Base-by-base conservation (phyloP, 192 early-diverging fungal species). In the Podochytrium sp. region DNA sequence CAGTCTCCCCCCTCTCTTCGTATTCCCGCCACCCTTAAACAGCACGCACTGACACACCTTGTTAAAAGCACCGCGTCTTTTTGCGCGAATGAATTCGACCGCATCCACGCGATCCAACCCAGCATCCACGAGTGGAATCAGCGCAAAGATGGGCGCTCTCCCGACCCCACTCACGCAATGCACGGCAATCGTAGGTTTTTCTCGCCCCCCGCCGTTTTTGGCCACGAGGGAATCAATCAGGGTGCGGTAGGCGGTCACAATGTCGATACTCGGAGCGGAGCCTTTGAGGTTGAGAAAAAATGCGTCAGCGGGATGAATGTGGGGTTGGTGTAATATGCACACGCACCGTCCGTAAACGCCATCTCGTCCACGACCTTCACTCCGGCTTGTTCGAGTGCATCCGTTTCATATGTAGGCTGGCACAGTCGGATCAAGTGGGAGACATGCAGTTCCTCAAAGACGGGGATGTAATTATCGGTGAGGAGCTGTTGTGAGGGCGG, bases 71-170 rank as follows among this genome's bases (percentile, higher is more conserved):
- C 92, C 92, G 33, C 92, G 84, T 30, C 92, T 78, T 14, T 80
- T 66, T 51, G 79, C 76, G 42, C 93, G 85, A 23, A 95, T 83
- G 76, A 84, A 85, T 27, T 85, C 83, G 25, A 94, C 90, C 34
- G 90, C 89, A 47, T 93, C 93, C 39, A 89, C 76, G 18, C 88
- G 80, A 5, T 86, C 81, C 80, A 95, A 83, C 23, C 93, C 93
- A 34, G 83, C 80, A 61, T 94, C 92, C 35, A 95, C 88, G 33
- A 95, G 77, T 6, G 89, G 87, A 69, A 90, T 86, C 5, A 89
- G 87, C 7, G 93, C 96, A n/a, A 99, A 81, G 12, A 97, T 90
- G 2, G 97, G 96, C 2, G 97, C 97, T 23, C 97, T 90, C 3
- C 96, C 96, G 10, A 98, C 84, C 23, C 96, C 96, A 27, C 51